A percentile compares a stretch with the other conserved stretches of the same genome.
phyloP scores from a whole-genome alignment of 2,329 filamentous ascomycete species.

The Fusarium sp. region DNA sequence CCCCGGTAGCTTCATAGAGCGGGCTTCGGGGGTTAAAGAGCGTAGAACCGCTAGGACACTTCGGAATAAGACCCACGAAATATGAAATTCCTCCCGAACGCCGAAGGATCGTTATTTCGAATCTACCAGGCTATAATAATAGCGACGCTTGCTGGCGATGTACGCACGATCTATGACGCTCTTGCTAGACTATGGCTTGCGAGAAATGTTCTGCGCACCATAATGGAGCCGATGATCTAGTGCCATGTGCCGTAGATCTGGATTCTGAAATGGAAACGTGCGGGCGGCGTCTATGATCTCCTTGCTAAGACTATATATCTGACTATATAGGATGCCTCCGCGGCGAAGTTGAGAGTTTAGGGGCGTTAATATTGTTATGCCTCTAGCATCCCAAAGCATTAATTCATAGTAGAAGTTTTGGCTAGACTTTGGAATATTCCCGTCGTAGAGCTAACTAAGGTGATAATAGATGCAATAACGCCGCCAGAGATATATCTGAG shows the following conservation, averaged over 20 bases:
- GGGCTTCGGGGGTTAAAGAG: neutral
- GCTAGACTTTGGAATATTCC: neutral
- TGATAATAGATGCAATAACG: constrained; percentile 7
- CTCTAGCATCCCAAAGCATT: constrained; percentile 2
- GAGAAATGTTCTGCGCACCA: neutral
- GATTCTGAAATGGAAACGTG: constrained; percentile 15
- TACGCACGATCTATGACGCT: neutral
- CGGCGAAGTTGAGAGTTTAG: constrained; percentile 2
- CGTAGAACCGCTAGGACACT: neutral
- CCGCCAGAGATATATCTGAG: constrained; percentile 14
- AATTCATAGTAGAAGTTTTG: constrained; percentile 15
- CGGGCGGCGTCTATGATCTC: constrained; percentile 11
- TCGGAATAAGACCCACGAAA: constrained; percentile 8
- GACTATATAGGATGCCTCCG: constrained; percentile 6
- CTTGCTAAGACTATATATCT: constrained; percentile 14
- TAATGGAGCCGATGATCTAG: neutral
- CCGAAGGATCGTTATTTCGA: constrained; percentile 11
- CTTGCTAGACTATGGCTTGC: neutral
- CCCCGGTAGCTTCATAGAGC: neutral
- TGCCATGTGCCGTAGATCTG: constrained; percentile 2
- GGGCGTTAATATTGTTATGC: constrained; percentile 5
- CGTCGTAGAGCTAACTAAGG: constrained; percentile 2
- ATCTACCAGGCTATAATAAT: neutral
- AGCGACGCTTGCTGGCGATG: constrained; percentile 13
- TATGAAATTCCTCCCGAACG: constrained; percentile 3